Evolutionary conservation across 257 asterid species (phyloP).

Genomic region (Jaltomata sinuosa): DNA sequence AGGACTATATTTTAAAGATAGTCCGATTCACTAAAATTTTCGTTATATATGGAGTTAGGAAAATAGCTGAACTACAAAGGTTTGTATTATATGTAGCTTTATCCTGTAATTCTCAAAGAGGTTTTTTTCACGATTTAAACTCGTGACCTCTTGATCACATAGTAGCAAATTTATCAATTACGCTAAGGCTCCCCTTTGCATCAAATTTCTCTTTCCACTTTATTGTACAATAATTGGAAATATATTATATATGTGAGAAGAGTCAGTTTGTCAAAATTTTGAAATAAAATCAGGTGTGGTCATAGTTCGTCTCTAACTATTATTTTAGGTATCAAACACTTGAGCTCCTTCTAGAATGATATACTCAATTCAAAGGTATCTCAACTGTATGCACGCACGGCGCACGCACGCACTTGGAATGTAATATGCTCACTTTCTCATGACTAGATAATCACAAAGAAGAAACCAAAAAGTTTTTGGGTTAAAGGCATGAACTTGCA

Average conservation of each 20-base stretch:
- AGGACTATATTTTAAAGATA: neutral
- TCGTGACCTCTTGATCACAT: too few relatives aligned
- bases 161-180: too few relatives aligned
- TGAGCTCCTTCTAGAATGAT: neutral
- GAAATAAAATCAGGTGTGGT: neutral
- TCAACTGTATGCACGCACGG: too few relatives aligned
- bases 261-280: neutral
- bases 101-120: too few relatives aligned
- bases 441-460: constrained; percentile 1
- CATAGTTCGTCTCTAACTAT: neutral
- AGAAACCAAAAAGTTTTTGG: neutral
- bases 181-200: neutral
- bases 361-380: neutral
- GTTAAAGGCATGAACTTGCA: neutral
- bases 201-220: neutral
- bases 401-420: too few relatives aligned
- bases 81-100: too few relatives aligned
- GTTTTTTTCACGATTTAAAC: too few relatives aligned
- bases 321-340: neutral
- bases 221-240: neutral
- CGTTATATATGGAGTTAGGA: too few relatives aligned
- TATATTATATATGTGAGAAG: neutral
- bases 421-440: neutral
- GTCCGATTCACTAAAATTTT: too few relatives aligned
- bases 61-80: too few relatives aligned